Evolutionary conservation across 176 grass and related monocot genomes (phyloP).

Genomic region (Raddia guianensis): DNA sequence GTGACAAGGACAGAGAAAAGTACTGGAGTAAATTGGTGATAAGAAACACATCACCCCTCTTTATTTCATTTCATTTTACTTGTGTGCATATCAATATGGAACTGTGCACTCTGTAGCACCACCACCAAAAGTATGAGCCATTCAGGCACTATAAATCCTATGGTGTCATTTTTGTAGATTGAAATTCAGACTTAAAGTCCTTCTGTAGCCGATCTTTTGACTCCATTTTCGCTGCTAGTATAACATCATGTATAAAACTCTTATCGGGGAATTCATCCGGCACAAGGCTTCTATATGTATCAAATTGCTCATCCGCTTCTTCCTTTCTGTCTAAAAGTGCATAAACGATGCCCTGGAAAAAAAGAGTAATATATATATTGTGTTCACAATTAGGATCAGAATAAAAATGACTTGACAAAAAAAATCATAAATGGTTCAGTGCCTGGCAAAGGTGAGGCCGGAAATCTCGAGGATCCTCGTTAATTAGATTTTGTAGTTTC

Average conservation of each 20-base stretch:
- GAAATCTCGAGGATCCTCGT: conserved; percentile 84
- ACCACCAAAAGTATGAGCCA: conserved; percentile 14
- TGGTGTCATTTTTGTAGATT: conserved; percentile 48
- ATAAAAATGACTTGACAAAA: not conserved
- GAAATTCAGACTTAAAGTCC: conserved; percentile 54
- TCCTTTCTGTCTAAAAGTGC: conserved; percentile 77
- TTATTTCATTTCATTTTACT: conserved; percentile 1
- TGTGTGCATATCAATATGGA: not conserved
- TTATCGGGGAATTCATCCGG: conserved; percentile 89
- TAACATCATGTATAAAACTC: conserved; percentile 82
- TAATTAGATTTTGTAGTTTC: conserved; percentile 71
- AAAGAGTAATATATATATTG: not conserved
- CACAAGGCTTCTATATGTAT: conserved; percentile 73
- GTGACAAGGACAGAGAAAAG: not conserved
- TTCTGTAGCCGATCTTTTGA: conserved; percentile 53
- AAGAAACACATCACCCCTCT: not conserved
- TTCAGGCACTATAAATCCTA: conserved; percentile 19
- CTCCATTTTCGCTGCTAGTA: conserved; percentile 61
- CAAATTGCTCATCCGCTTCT: conserved; percentile 70
- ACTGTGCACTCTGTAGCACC: conserved; percentile 12
- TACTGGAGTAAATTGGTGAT: not conserved
- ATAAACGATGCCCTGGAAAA: conserved; percentile 74
- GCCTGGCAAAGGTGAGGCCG: conserved; percentile 90
- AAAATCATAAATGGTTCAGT: conserved; percentile 9
- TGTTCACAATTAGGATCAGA: conserved; percentile 3